These are phyloP conservation scores for Xylaria nigripes DNA, from an alignment of 495 filamentous ascomycete species.

Conservation along the genomic window DNA sequence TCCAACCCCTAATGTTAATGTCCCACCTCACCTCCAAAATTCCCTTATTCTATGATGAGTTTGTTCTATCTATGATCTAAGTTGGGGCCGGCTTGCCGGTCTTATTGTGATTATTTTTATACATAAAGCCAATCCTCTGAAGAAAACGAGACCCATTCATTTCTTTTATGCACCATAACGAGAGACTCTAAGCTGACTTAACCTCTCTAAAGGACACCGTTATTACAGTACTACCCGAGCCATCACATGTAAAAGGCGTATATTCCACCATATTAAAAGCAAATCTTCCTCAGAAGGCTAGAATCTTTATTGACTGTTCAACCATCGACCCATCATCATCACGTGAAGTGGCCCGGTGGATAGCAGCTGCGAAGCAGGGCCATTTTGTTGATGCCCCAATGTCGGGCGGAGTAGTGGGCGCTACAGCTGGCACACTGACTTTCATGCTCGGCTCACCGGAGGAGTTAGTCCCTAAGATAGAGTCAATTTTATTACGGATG, in stretches of 20 bases:
- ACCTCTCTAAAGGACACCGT: conserved; percentile 52
- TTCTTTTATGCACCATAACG: not conserved
- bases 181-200: conserved; percentile 15
- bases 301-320: conserved; percentile 73
- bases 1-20: not conserved
- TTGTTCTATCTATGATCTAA: conserved; percentile 58
- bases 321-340: conserved; percentile 81
- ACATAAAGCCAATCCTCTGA: conserved; percentile 63
- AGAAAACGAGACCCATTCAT: conserved; percentile 11
- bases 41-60: conserved; percentile 38
- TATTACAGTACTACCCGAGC: conserved; percentile 74
- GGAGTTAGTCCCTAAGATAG: conserved; percentile 50
- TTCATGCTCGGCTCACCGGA: conserved; percentile 78
- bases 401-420: conserved; percentile 81
- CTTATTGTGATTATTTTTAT: conserved; percentile 45
- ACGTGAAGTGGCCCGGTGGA: conserved; percentile 53
- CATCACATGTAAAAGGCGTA: conserved; percentile 67
- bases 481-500: conserved; percentile 63
- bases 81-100: conserved; percentile 37
- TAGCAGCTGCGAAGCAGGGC: conserved; percentile 45
- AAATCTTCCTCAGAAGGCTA: conserved; percentile 39
- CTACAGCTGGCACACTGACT: conserved; percentile 62
- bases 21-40: not conserved
- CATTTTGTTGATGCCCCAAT: conserved; percentile 75
- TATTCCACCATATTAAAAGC: conserved; percentile 55